Conservation (phyloP, 257 asterid species). For the Paraleonurus japonicus region DNA sequence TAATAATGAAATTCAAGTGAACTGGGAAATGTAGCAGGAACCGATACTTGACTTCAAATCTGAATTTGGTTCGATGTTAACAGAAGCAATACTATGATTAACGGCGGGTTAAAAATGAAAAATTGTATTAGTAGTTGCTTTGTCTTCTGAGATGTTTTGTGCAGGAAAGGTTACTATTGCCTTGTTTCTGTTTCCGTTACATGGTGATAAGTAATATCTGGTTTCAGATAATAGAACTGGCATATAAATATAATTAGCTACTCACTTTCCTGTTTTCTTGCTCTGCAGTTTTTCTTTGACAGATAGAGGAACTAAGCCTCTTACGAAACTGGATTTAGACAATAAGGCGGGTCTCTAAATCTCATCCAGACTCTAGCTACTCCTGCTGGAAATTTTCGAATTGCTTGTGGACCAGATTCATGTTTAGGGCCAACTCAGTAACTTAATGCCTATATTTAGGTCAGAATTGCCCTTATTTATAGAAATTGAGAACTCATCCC, state of each 20-base stretch:
- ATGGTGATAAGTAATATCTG: constrained; percentile 8
- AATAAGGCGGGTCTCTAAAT: constrained; percentile 40
- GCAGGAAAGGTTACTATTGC: background rate
- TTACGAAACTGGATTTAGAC: constrained; percentile 35
- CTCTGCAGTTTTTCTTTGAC: constrained; percentile 41
- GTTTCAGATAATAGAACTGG: background rate
- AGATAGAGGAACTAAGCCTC: constrained; percentile 37
- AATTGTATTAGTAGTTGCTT: background rate
- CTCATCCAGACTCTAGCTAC: constrained; percentile 35
- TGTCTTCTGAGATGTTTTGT: background rate
- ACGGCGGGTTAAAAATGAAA: background rate
- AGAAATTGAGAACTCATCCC: constrained; percentile 20
- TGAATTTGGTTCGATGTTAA: background rate
- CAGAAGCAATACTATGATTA: background rate
- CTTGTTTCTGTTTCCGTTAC: background rate
- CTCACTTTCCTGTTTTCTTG: constrained; percentile 36
- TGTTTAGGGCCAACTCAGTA: constrained; percentile 28
- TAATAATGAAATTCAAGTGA: background rate
- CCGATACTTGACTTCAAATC: constrained; percentile 7
- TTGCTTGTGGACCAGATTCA: constrained; percentile 34
- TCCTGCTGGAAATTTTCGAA: constrained; percentile 36
- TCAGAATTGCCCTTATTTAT: constrained; percentile 34
- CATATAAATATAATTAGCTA: constrained; percentile 16
- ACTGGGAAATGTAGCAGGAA: background rate
- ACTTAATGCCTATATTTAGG: constrained; percentile 35